Evolutionary conservation across 495 filamentous ascomycete genomes (phyloP), one percentile per base, ranked within the genome.

Genomic region (Pyrenula aspistea): DNA sequence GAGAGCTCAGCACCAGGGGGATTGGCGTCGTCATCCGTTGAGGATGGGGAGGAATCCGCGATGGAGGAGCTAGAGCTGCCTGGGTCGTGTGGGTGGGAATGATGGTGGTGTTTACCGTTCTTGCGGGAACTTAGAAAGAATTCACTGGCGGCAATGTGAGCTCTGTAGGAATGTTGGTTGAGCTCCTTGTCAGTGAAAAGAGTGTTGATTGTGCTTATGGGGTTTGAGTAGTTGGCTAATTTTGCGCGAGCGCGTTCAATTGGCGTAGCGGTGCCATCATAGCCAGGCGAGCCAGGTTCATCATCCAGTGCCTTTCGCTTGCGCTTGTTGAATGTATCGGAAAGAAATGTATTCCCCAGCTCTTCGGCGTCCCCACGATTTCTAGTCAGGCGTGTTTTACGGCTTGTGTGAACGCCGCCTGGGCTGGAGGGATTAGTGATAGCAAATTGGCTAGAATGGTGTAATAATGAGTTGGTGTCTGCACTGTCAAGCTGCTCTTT

Each of bases 121-220:
- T 76, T 75, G 31, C 31, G 31, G 68, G 80, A 62, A 64, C 77
- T 66, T 36, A 68, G 71, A 66, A 76, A 72, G 73, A 74, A 67
- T 73, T 80, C 71, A 65, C 80, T 62, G 60, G 86, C 79, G 10
- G 84, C 84, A 21, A 88, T 64, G 50, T 85, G 84, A 0, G 89
- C 85, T 24, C 79, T 70, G 61, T 88, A 88, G 49, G 86, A 84
- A 2, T 84, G 83, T 68, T 88, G 76, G 24, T 81, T 77, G 12
- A 96, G 82, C 68, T 97, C 92, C 71, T 92, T 95, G 59, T 96
- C 91, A 0, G 89, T 95, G 64, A 97, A 96, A 22, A 97, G 82
- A 57, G 89, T 87, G 54, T 95, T 85, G 57, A 97, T 83, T 51
- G 85, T 89, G 69, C 90, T 93, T 0, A 83, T 62, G 49, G 83